phyloP scores from a whole-genome alignment of 805 yeast species.

The Maudiozyma barnettii region DNA sequence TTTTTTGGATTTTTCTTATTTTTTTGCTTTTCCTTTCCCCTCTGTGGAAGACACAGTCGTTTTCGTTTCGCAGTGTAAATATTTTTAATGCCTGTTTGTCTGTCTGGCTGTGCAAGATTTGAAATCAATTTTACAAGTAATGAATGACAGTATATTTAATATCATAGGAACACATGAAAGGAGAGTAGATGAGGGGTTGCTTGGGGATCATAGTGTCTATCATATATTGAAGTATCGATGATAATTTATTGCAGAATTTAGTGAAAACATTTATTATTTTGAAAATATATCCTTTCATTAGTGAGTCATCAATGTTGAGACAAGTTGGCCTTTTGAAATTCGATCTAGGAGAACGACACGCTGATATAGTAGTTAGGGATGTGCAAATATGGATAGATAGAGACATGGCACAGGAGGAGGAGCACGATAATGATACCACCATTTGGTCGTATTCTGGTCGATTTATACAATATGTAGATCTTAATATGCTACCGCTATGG shows the following conservation, averaged over 20 bases:
- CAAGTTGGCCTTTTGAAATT: conserved; percentile 13
- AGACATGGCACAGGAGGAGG: background rate
- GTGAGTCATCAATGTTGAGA: background rate
- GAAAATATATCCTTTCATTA: background rate
- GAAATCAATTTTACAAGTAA: background rate
- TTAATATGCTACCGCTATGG: conserved; percentile 24
- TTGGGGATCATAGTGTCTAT: background rate
- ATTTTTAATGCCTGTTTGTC: background rate
- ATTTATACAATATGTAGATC: conserved; percentile 16
- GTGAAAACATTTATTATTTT: background rate
- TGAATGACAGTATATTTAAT: background rate
- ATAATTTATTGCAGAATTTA: background rate
- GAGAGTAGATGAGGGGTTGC: too few species aligned
- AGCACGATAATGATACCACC: background rate
- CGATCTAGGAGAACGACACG: conserved; percentile 14
- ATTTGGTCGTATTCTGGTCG: conserved; percentile 7
- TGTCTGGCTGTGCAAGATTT: background rate
- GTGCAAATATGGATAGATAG: conserved; percentile 21
- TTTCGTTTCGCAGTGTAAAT: too few species aligned
- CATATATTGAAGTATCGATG: background rate
- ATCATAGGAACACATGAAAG: too few species aligned
- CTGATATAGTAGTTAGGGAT: conserved; percentile 18
- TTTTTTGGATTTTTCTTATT: background rate
- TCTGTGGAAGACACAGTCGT: too few species aligned
- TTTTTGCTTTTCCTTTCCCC: background rate